Percentiles rank a stretch among this genome's conserved stretches.
These are phyloP conservation scores for Scheffersomyces ergatensis DNA, from an alignment of 805 yeast genomes.

Conservation along the genomic window DNA sequence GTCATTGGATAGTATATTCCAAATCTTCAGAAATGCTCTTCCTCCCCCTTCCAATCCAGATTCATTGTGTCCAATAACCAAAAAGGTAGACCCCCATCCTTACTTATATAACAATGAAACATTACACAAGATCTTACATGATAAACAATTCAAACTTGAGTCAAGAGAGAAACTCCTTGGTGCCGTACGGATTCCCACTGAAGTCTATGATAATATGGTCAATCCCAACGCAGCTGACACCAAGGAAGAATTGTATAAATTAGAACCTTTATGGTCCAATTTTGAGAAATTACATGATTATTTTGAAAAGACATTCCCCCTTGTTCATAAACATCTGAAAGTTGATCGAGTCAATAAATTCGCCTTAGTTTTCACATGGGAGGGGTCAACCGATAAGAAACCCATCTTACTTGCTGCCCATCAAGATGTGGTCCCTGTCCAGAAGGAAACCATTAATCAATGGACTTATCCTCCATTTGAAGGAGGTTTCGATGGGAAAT, in stretches of 20 bases:
- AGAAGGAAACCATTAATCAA: constrained; percentile 31
- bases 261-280: constrained; percentile 24
- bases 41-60: constrained; percentile 17
- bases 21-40: neutral
- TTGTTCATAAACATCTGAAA: constrained; percentile 28
- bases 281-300: constrained; percentile 26
- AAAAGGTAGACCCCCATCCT: constrained; percentile 25
- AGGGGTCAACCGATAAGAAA: constrained; percentile 28
- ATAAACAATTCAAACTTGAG: constrained; percentile 18
- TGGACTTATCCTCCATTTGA: constrained; percentile 39
- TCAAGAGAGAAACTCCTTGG: constrained; percentile 21
- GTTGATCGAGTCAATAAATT: constrained; percentile 33
- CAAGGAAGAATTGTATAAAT: constrained; percentile 21
- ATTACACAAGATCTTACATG: constrained; percentile 22
- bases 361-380: constrained; percentile 37
- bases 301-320: constrained; percentile 30
- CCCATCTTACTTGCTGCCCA: constrained; percentile 40
- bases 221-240: constrained; percentile 22
- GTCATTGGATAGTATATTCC: neutral
- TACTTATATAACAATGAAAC: constrained; percentile 18
- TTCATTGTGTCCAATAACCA: constrained; percentile 33
- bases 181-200: constrained; percentile 31
- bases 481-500: constrained; percentile 31
- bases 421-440: constrained; percentile 43
- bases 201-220: constrained; percentile 28